A percentile compares a stretch with the other conserved stretches of the same genome.
Conservation (phyloP, 2,329 filamentous ascomycete genomes). For the Trichoderma sp. region DNA sequence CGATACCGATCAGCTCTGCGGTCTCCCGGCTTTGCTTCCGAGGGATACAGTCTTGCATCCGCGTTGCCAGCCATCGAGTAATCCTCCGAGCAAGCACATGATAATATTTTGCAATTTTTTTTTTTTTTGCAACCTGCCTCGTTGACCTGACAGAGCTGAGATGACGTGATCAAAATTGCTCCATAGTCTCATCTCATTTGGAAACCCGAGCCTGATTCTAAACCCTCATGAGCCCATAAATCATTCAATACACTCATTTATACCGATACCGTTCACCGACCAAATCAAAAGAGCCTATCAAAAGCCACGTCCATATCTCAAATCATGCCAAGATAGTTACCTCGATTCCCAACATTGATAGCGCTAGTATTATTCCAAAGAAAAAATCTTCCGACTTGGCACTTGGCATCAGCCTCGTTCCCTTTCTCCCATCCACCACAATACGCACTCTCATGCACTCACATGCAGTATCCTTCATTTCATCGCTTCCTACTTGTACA, state of each 20-base stretch:
- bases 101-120: not conserved
- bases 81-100: constrained; percentile 8
- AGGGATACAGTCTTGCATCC: not conserved
- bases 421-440: not conserved
- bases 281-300: not conserved
- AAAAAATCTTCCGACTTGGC: constrained; percentile 17
- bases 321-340: not conserved
- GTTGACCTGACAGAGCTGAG: not conserved
- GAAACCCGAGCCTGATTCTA: not conserved
- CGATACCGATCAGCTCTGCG: not conserved
- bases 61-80: not conserved
- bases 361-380: not conserved
- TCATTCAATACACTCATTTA: not conserved
- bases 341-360: not conserved
- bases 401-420: constrained; percentile 13
- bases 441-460: not conserved
- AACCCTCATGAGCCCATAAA: not conserved
- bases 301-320: not conserved
- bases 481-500: not conserved
- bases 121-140: not conserved
- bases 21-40: constrained; percentile 1
- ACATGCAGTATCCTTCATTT: not conserved
- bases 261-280: not conserved
- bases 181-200: not conserved
- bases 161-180: constrained; percentile 11